Base-by-base conservation (phyloP, 805 yeast genomes). In the Candida glaebosa region DNA sequence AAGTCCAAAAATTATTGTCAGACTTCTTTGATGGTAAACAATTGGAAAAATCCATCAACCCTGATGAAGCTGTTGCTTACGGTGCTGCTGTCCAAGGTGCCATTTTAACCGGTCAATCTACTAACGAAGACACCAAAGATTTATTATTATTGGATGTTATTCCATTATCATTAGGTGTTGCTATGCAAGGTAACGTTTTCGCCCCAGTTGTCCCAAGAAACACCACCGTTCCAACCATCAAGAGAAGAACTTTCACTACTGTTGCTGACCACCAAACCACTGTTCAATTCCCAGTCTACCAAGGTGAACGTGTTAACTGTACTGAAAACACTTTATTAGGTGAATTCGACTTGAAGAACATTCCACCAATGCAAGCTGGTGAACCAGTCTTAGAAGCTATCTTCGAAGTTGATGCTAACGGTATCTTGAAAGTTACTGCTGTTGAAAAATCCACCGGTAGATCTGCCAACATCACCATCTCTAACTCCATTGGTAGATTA, bases 81-180 rank as follows among this genome's bases (percentile, higher is more conserved):
- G 75, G 75, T 68, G 75, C 74, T 49, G 74, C 74, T 48, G 75
- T 69, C 46, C 75, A 69, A 58, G 75, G 74, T 69, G 75, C 75
- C 54, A 69, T 69, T 65, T 68, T 69, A 58, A 69, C 75, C 51
- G 75, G 75, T 55, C 74, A 69, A 61, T 66, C 72, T 49, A 69
- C 75, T 44, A 65, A 71, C 38, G 74, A 69, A 53, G 74, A 69
- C 58, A 69, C 75, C 64, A 69, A 69, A 61, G 75, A 69, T 63
- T 68, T 69, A 59, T 69, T 69, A 63, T 69, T 69, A 60, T 69
- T 69, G 60, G 75, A 69, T 66, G 75, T 69, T 53, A 69, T 69
- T 58, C 75, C 75, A 65, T 69, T 69, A 61, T 69, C 75, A 52
- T 63, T 69, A 55, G 75, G 75, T 66, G 74, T 69, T 50, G 75